Percentiles rank a stretch among this genome's conserved stretches.
These are phyloP conservation scores for Arachnomyces sp. DNA, from an alignment of 2,329 filamentous ascomycete species.

Conservation along the genomic window DNA sequence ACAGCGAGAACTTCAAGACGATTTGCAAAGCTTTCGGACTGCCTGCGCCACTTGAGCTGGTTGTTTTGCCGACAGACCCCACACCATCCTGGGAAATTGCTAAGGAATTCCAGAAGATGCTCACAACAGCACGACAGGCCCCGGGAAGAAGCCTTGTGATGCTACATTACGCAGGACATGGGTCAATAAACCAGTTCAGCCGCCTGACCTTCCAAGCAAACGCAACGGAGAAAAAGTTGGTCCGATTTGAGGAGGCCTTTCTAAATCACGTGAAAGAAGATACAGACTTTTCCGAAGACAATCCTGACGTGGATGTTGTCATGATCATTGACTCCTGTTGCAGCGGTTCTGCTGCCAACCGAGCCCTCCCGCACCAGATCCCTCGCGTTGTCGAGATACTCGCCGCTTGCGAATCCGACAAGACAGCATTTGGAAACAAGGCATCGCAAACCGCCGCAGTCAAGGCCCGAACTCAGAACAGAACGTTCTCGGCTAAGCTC, in stretches of 20 bases:
- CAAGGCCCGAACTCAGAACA: neutral
- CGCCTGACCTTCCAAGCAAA: neutral
- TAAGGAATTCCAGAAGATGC: neutral
- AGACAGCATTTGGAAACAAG: neutral
- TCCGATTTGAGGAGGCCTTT: neutral
- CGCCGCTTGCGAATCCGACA: neutral
- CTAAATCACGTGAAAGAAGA: neutral
- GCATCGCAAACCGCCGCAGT: too few species aligned
- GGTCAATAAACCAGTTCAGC: neutral
- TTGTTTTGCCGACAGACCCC: neutral
- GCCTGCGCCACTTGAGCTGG: neutral
- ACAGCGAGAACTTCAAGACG: neutral
- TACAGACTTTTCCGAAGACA: neutral
- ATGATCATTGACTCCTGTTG: slow-evolving; percentile 1
- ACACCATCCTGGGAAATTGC: neutral
- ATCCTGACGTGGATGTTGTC: neutral
- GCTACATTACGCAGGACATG: slow-evolving; percentile 1
- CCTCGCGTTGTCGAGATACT: neutral
- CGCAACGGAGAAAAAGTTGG: too few species aligned
- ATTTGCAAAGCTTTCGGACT: neutral
- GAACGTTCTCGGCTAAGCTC: neutral
- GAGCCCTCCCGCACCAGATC: neutral
- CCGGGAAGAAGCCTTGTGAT: neutral
- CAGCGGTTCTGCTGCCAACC: neutral
- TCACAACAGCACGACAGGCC: neutral